Evolutionary conservation across 2,329 filamentous ascomycete genomes (phyloP), one percentile per base, ranked within the genome.

Genomic region (Akanthomyces muscarius): DNA sequence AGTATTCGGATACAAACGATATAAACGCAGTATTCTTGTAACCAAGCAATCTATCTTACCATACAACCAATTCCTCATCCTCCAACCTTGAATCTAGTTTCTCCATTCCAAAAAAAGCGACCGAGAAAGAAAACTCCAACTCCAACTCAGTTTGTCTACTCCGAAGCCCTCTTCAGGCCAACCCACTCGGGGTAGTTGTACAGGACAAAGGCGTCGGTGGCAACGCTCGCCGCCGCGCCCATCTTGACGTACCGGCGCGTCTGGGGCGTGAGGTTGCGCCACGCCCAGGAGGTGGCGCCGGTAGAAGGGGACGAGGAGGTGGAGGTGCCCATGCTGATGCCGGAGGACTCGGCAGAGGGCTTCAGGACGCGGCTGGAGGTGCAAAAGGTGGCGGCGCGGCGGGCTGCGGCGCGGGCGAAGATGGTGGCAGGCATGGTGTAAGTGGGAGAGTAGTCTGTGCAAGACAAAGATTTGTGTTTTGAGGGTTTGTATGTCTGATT

Each of bases 201-300:
- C 52, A 62, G 16, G 21, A 62, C 53, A 56, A 57, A 18, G 8
- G 42, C 51, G n/a, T 62, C 61, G 6, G 61, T 57, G 13, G 53
- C 53, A n/a, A 18, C 21, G 52, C 51, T 42, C 14, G 53, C 36
- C 30, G 61, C 52, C 4, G 36, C 42, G 45, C 42, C 30, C 5
- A 50, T 18, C 52, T 62, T 62, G 52, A 57, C 30, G 52, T 57
- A 56, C 23, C n/a, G 44, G 52, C 61, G 61, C n/a, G 61, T 57
- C 52, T 52, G 41, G 61, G 61, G 52, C 21, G 51, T 30, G 8
- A 62, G 52, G 53, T 62, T 62, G 51, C 51, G 33, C 61, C 61
- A 62, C 30, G 58, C 48, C 58, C 61, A 62, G 7, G 61, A 55
- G 36, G 28, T 30, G 28, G 28, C 6, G 28, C 28, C 6, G 28